Evolutionary conservation across 768 basidiomycete species (phyloP), one percentile per base, ranked within the genome.

Genomic region (Trametes coccinea): DNA sequence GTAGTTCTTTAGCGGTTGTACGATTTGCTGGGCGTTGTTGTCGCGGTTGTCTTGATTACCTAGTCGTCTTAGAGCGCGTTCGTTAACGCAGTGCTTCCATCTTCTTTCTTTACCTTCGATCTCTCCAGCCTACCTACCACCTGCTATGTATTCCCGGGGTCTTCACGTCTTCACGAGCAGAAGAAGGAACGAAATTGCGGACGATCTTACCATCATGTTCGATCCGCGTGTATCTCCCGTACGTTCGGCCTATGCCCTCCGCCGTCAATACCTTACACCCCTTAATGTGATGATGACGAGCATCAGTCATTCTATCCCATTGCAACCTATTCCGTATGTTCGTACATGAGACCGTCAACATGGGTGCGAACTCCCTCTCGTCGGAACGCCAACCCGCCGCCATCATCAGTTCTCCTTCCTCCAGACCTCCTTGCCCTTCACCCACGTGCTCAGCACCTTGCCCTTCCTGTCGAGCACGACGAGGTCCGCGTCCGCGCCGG

Each of bases 401-500:
- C 50, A 4, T 41, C 22, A 22, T 54, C 37, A 57, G 14, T 50
- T 4, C 34, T 54, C 44, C 56, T 66, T 72, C 72, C 75, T 76
- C 90, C 90, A 93, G 7, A 87, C 88, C 68, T 87, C 80, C 72
- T 81, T 84, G 5, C 92, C 93, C 65, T 77, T 82, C 17, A 94
- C 86, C 90, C 90, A 92, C 11, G 90, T 90, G 62, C 81, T 82
- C 39, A 87, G 73, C 14, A 90, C 85, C 49, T 79, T 76, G 3
- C 92, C 91, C 50, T 81, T 78, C 58, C 80, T 78, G 69, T 91
- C 86, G 48, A 94, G 81, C 30, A 95, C 84, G 41, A 87, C 83
- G 40, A 96, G 75, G 74, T 96, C 94, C 8, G 93, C 94, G 71
- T 95, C 90, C 33, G 86, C 90, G n/a, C 91, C 93, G 1, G 89